Conservation (phyloP, 495 filamentous ascomycete species). For the Neurospora sublineolata region DNA sequence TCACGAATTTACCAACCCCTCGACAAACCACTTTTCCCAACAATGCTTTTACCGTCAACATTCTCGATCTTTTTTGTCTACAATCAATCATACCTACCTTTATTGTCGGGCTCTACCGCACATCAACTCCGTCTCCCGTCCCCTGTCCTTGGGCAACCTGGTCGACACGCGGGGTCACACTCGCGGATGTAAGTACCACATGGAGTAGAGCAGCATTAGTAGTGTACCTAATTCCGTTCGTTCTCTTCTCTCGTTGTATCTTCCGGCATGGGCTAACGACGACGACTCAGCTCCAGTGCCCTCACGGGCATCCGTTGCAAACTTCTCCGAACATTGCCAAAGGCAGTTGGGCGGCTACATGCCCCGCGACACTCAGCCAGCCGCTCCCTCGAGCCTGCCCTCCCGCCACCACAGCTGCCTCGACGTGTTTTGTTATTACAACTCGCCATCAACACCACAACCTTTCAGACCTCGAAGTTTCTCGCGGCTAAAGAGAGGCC, state of each 20-base stretch:
- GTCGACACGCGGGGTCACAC: background rate
- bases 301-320: background rate
- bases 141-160: background rate
- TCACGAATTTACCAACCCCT: background rate
- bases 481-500: background rate
- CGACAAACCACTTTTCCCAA: background rate
- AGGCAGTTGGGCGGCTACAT: background rate
- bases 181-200: background rate
- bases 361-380: background rate
- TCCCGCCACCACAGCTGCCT: background rate
- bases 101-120: no score
- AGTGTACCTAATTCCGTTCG: background rate
- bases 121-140: background rate
- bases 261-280: background rate
- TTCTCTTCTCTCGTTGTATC: background rate
- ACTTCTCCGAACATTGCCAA: background rate
- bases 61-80: background rate
- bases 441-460: background rate
- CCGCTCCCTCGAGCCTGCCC: background rate
- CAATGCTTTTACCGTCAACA: background rate
- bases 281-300: background rate
- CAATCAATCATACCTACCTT: no score
- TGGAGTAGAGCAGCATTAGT: background rate
- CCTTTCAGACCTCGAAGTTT: background rate
- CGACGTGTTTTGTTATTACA: background rate